Evolutionary conservation across 164 flowering plant species (phyloP).

Genomic region (Piper betle): DNA sequence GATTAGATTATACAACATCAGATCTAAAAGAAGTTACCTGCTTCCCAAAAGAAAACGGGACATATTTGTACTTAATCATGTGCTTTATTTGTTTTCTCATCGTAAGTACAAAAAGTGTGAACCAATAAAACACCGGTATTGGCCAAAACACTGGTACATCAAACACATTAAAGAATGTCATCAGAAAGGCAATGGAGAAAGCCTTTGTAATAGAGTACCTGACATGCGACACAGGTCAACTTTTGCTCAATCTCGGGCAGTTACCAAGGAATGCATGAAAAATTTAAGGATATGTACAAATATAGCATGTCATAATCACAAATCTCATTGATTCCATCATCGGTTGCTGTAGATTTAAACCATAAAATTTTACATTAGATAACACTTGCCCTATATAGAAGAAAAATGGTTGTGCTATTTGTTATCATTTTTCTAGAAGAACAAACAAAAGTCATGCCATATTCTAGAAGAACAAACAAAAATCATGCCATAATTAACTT

Average conservation of each 20-base stretch:
- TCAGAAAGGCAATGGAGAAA: conserved; percentile 61
- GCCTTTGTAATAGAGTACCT: conserved; percentile 74
- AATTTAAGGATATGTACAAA: not conserved
- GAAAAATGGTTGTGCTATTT: no score
- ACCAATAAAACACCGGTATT: conserved; percentile 72
- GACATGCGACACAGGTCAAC: conserved; percentile 3
- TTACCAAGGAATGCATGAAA: not conserved
- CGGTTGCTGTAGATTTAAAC: no score
- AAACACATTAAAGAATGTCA: conserved; percentile 67
- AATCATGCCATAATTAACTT: no score
- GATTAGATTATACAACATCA: not conserved
- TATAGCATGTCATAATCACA: no score
- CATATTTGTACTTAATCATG: conserved; percentile 83
- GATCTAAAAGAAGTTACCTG: conserved; percentile 30
- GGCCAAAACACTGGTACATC: conserved; percentile 96
- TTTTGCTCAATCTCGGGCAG: not conserved
- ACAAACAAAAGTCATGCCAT: no score
- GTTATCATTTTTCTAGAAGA: no score
- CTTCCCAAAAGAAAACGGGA: conserved; percentile 70
- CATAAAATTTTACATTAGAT: no score
- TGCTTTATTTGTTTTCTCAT: conserved; percentile 75
- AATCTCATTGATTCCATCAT: no score
- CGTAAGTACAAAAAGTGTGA: conserved; percentile 51
- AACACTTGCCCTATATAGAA: no score
- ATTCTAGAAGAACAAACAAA: no score